Evolutionary conservation across 176 grass and related monocot genomes (phyloP).

Genomic region (Raddia guianensis): DNA sequence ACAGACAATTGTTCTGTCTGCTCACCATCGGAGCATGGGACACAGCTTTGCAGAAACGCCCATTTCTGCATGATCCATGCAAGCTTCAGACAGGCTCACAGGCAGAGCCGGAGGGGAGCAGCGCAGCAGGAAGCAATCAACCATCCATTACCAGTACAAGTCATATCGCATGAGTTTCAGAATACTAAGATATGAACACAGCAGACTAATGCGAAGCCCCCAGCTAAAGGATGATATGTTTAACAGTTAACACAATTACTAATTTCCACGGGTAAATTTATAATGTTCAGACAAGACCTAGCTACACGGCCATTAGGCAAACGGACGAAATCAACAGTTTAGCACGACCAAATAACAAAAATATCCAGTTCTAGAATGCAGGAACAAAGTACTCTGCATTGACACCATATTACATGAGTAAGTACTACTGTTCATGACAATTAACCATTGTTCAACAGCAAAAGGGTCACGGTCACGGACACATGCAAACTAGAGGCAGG

Average conservation of each 20-base stretch:
- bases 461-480: neutral
- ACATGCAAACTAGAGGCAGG: neutral
- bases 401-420: neutral
- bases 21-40: neutral
- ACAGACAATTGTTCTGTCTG: neutral
- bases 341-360: neutral
- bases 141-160: too few relatives aligned
- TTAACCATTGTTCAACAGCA: neutral
- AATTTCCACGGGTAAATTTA: neutral
- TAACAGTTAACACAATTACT: neutral
- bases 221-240: neutral
- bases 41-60: neutral
- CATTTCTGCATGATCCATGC: too few relatives aligned
- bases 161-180: too few relatives aligned
- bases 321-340: conserved; percentile 17
- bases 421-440: conserved; percentile 6
- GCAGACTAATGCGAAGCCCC: too few relatives aligned
- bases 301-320: neutral
- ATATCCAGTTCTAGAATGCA: neutral
- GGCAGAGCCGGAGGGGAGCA: neutral
- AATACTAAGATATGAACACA: too few relatives aligned
- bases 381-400: neutral
- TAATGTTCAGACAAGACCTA: conserved; percentile 28
- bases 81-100: neutral
- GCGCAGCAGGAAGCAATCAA: too few relatives aligned